Conservation (phyloP, 176 grass and related monocot species). For the Tillandsia leiboldiana region DNA sequence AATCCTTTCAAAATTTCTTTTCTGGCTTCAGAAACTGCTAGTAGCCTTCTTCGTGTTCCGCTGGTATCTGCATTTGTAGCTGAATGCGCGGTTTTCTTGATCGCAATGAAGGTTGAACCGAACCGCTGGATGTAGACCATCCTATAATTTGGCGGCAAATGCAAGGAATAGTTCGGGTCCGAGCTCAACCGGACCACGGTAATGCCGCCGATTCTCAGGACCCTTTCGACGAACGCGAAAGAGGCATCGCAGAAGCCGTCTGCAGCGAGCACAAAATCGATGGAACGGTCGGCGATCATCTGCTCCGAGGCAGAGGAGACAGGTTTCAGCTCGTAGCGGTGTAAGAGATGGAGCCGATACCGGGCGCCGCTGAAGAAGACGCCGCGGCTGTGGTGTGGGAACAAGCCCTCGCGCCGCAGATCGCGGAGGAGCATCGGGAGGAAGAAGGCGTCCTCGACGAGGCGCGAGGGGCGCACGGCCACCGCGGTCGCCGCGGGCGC, state of each 20-base stretch:
- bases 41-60: slow-evolving; percentile 4
- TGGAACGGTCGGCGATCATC: slow-evolving; percentile 33
- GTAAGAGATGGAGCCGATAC: slow-evolving; percentile 17
- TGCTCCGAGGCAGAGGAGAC: slow-evolving; percentile 21
- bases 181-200: slow-evolving; percentile 20
- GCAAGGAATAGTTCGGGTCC: slow-evolving; percentile 20
- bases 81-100: slow-evolving; percentile 38
- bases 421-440: slow-evolving; percentile 56
- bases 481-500: neutral
- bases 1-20: slow-evolving; percentile 8
- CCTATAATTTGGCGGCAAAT: slow-evolving; percentile 47
- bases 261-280: slow-evolving; percentile 49
- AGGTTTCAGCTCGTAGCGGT: slow-evolving; percentile 19
- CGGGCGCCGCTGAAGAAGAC: slow-evolving; percentile 39
- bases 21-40: slow-evolving; percentile 9
- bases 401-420: slow-evolving; percentile 45
- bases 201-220: slow-evolving; percentile 56
- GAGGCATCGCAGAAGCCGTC: slow-evolving; percentile 32
- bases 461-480: neutral
- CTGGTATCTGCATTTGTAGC: slow-evolving; percentile 7
- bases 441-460: slow-evolving; percentile 25
- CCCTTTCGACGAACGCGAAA: slow-evolving; percentile 38
- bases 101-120: slow-evolving; percentile 35
- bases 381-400: slow-evolving; percentile 16
- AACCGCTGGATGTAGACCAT: slow-evolving; percentile 44